Percentiles rank a stretch among this genome's conserved stretches.
Conservation (phyloP, 2,329 filamentous ascomycete genomes). For the Elsinoe necatrix region DNA sequence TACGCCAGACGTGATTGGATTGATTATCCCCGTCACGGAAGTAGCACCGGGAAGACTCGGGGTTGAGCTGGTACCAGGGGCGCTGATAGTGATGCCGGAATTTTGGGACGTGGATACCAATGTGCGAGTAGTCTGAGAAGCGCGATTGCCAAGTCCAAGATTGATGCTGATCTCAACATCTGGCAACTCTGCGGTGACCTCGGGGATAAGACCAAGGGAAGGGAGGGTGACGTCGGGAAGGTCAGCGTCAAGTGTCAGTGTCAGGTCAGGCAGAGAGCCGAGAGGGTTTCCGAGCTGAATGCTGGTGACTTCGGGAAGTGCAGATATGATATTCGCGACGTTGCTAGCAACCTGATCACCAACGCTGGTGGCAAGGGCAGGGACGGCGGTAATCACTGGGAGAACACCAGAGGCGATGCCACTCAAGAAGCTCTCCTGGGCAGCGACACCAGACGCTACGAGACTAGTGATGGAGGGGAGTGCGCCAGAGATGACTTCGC, state of each 20-base stretch:
- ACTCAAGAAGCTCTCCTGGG: neutral
- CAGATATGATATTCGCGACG: slow-evolving; percentile 3
- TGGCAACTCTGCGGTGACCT: neutral
- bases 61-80: neutral
- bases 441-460: neutral
- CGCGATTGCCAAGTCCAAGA: neutral
- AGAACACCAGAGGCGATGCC: neutral
- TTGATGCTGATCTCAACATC: slow-evolving; percentile 10
- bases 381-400: neutral
- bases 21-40: neutral
- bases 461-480: neutral
- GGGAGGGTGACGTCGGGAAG: slow-evolving; percentile 4
- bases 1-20: neutral
- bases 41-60: neutral
- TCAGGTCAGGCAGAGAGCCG: neutral
- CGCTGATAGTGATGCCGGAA: neutral
- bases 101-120: neutral
- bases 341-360: neutral
- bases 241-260: slow-evolving; percentile 5
- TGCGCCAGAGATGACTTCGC: neutral
- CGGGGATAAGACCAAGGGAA: neutral
- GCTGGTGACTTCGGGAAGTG: slow-evolving; percentile 1
- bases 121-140: neutral
- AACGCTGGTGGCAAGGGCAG: neutral
- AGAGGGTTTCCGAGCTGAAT: slow-evolving; percentile 6